Percentiles rank a stretch among this genome's conserved stretches.
Evolutionary conservation across 495 filamentous ascomycete genomes (phyloP).

Genomic region (Clavariopsis aquatica): DNA sequence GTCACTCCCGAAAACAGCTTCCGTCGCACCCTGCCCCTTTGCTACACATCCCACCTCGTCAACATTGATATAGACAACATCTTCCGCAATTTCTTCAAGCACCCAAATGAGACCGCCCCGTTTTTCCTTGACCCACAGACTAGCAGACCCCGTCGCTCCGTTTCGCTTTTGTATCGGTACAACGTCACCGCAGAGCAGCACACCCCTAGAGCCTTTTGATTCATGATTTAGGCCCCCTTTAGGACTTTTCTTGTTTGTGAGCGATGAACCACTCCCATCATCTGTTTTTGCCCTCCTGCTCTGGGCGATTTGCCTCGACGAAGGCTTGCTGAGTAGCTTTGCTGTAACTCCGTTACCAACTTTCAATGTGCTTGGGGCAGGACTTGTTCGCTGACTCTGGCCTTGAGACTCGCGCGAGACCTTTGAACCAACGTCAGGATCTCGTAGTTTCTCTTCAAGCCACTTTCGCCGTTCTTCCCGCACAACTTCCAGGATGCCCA

Average conservation of each 20-base stretch:
- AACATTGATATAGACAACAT: conserved; percentile 71
- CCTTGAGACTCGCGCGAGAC: conserved; percentile 49
- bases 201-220: conserved; percentile 78
- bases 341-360: conserved; percentile 82
- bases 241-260: conserved; percentile 48
- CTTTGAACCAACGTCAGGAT: conserved; percentile 52
- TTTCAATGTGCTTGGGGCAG: conserved; percentile 54
- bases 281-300: conserved; percentile 67
- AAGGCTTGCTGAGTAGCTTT: conserved; percentile 81
- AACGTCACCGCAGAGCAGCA: conserved; percentile 92
- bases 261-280: conserved; percentile 70
- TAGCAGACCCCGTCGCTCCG: conserved; percentile 85
- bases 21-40: conserved; percentile 65
- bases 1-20: conserved; percentile 78
- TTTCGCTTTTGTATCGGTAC: conserved; percentile 96
- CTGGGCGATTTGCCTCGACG: conserved; percentile 62
- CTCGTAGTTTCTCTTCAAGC: conserved; percentile 81
- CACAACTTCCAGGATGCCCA: conserved; percentile 94
- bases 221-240: conserved; percentile 52
- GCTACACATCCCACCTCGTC: conserved; percentile 73
- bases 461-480: conserved; percentile 82
- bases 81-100: conserved; percentile 94
- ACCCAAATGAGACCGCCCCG: conserved; percentile 94
- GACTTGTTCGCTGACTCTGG: conserved; percentile 50
- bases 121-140: conserved; percentile 98